Evolutionary conservation across 208 protist genomes (phyloP).

Genomic region (Porcisia deanei): DNA sequence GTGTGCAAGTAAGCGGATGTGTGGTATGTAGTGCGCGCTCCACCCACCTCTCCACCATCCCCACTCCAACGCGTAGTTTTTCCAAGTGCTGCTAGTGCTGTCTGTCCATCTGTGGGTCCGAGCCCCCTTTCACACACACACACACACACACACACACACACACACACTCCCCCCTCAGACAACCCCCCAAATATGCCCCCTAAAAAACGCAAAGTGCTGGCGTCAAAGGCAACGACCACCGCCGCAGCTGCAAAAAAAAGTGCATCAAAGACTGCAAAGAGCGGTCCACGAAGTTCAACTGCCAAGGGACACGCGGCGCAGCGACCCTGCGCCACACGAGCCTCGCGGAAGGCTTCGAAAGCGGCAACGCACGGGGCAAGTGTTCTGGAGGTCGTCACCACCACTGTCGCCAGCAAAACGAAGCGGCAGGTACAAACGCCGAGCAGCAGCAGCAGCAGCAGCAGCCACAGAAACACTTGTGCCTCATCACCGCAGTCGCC

Average conservation of each 20-base stretch:
- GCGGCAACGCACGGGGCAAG: neutral
- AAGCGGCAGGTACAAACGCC: neutral
- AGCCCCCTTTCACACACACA: too few species aligned
- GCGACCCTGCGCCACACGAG: neutral
- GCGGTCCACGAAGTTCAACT: neutral
- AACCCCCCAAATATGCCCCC: constrained; percentile 4
- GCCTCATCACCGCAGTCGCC: neutral
- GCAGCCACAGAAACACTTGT: neutral
- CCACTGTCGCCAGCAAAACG: neutral
- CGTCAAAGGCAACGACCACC: neutral
- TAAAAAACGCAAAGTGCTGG: constrained; percentile 2
- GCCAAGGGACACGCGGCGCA: neutral
- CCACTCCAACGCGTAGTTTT: too few species aligned
- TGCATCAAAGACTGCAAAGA: neutral
- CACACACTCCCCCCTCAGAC: neutral
- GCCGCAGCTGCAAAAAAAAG: neutral
- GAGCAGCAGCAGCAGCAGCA: neutral
- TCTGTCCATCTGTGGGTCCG: too few species aligned
- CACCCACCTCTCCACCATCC: too few species aligned
- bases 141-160: too few species aligned
- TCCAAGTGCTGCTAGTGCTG: too few species aligned
- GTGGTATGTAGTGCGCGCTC: too few species aligned
- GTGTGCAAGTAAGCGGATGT: too few species aligned
- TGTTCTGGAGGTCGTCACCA: neutral
- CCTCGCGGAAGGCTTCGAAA: neutral